Conservation (phyloP, 352 stramenopile species). For the Elongisporangium undulatum region DNA sequence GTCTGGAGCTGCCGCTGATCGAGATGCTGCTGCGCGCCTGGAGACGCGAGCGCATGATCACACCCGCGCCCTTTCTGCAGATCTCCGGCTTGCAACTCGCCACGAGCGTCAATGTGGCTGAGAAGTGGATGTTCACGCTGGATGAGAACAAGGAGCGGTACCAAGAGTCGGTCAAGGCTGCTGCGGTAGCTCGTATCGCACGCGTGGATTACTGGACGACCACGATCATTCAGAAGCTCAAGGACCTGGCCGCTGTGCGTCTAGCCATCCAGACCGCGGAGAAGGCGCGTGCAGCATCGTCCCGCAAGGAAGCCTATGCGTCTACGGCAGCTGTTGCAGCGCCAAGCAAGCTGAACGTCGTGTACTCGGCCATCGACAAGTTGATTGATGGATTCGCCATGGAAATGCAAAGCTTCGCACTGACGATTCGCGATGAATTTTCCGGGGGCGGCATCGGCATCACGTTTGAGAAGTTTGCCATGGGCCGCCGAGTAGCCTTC, state of each 20-base stretch:
- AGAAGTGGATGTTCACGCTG: conserved; percentile 74
- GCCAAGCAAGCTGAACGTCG: conserved; percentile 31
- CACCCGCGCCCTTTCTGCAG: conserved; percentile 19
- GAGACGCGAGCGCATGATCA: conserved; percentile 11
- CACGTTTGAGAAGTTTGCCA: conserved; percentile 52
- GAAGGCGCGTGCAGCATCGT: conserved; percentile 9
- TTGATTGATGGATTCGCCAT: conserved; percentile 73
- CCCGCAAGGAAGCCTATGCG: conserved; percentile 2
- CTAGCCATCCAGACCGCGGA: conserved; percentile 22
- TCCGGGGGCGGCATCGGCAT: conserved; percentile 48
- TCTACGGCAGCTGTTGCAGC: conserved; percentile 3
- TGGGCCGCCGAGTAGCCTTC: conserved; percentile 28
- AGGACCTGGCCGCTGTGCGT: conserved; percentile 36
- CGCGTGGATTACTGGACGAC: conserved; percentile 56
- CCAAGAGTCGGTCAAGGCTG: conserved; percentile 47
- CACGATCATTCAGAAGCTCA: conserved; percentile 57
- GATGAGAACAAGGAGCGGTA: conserved; percentile 62
- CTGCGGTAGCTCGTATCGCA: conserved; percentile 38
- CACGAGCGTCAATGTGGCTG: conserved; percentile 49
- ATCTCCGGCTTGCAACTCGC: conserved; percentile 51
- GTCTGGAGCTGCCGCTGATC: conserved; percentile 50
- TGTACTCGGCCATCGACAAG: conserved; percentile 55
- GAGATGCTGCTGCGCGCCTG: conserved; percentile 15
- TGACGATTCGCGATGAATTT: conserved; percentile 63
- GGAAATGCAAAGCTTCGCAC: conserved; percentile 32